A percentile compares a stretch with the other conserved stretches of the same genome.
These are phyloP conservation scores for Torulaspora quercuum DNA, from an alignment of 805 yeast genomes.

Conservation along the genomic window DNA sequence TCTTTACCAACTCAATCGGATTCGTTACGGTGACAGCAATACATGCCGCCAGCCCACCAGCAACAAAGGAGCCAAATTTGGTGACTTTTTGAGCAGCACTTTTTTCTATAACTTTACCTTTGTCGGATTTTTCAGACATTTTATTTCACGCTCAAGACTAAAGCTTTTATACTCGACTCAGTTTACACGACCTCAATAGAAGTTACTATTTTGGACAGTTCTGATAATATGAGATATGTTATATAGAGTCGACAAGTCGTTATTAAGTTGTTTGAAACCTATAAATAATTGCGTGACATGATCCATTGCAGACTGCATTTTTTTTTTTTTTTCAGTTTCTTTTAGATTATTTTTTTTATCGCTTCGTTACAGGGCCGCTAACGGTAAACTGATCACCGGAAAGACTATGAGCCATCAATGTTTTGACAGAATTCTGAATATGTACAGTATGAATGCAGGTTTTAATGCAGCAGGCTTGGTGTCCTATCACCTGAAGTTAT, in stretches of 20 bases:
- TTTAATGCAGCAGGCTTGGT: background rate
- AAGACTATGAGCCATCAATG: too few species aligned
- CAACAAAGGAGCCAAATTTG: conserved; percentile 74
- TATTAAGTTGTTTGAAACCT: background rate
- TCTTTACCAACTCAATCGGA: conserved; percentile 92
- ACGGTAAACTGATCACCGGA: conserved; percentile 10
- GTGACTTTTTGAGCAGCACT: conserved; percentile 58
- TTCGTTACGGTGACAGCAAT: conserved; percentile 96
- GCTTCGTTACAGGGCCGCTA: conserved; percentile 14
- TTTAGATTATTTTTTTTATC: too few species aligned
- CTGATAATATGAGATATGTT: too few species aligned
- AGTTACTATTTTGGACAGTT: too few species aligned
- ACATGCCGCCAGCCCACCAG: conserved; percentile 94
- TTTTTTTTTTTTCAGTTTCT: conserved; percentile 2
- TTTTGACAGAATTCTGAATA: too few species aligned
- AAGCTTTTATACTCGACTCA: too few species aligned
- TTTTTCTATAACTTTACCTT: conserved; percentile 27
- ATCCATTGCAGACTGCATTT: conserved; percentile 4
- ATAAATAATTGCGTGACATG: conserved; percentile 5
- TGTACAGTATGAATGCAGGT: background rate
- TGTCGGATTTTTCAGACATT: conserved; percentile 13
- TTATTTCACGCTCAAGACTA: too few species aligned
- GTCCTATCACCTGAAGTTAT: conserved; percentile 24
- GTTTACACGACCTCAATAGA: too few species aligned
- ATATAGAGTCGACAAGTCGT: too few species aligned